These are phyloP conservation scores for Emergomyces orientalis DNA, from an alignment of 2,329 filamentous ascomycete genomes.

Conservation along the genomic window DNA sequence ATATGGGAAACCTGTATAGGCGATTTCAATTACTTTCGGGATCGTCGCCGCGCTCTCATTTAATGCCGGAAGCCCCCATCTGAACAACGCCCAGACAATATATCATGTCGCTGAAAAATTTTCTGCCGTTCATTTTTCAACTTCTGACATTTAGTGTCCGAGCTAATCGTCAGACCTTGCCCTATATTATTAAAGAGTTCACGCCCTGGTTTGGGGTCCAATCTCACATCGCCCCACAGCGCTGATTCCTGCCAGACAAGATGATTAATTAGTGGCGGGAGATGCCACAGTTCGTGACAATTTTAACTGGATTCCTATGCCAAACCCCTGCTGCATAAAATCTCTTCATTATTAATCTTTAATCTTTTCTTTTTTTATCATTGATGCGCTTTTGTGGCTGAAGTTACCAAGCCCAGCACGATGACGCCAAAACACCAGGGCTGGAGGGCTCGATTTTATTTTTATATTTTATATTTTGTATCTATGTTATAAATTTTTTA, in stretches of 20 bases:
- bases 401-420: not conserved
- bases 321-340: conserved; percentile 3
- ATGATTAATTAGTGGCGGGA: not conserved
- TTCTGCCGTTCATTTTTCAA: not conserved
- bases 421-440: not conserved
- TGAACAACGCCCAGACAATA: not conserved
- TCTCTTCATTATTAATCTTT: not conserved
- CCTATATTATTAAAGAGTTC: not conserved
- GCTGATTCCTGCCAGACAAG: not conserved
- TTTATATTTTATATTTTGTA: not conserved
- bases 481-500: not conserved
- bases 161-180: not conserved
- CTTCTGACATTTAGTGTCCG: not conserved
- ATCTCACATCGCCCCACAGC: not conserved
- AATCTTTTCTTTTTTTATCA: not conserved
- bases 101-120: not conserved
- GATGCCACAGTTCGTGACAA: not conserved
- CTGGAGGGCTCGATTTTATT: too few species aligned
- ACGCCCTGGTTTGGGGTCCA: not conserved
- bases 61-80: not conserved
- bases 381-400: not conserved
- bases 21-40: not conserved
- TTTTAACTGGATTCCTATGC: not conserved
- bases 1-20: not conserved
- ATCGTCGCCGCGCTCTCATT: too few species aligned